A percentile compares a stretch with the other conserved stretches of the same genome.
phyloP scores from a whole-genome alignment of 768 basidiomycete genomes.

The Trametes punicea region DNA sequence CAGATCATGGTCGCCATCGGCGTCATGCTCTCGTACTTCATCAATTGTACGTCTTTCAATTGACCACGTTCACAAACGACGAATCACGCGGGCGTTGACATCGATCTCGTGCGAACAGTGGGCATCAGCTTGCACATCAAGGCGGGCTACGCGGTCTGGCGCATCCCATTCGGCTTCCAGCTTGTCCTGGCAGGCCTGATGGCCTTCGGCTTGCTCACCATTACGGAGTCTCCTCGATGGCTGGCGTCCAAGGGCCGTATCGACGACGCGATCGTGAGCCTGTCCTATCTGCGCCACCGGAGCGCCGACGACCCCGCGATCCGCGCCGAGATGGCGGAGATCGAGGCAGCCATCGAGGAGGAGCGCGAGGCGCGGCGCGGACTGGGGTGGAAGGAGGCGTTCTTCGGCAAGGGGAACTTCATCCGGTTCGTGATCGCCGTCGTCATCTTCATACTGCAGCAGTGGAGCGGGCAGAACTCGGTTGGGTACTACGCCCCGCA shows the following conservation, averaged over 20 bases:
- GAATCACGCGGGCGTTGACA: neutral
- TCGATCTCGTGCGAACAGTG: conserved; percentile 33
- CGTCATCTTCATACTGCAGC: conserved; percentile 74
- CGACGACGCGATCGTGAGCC: conserved; percentile 52
- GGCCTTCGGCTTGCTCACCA: conserved; percentile 62
- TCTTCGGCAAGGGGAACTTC: conserved; percentile 81
- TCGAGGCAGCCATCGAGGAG: conserved; percentile 74
- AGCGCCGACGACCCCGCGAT: conserved; percentile 40
- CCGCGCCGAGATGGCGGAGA: conserved; percentile 69
- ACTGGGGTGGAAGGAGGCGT: conserved; percentile 61
- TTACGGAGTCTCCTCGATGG: conserved; percentile 78
- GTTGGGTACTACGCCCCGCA: conserved; percentile 75
- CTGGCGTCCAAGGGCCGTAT: conserved; percentile 62
- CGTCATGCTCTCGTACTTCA: conserved; percentile 82
- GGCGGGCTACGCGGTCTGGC: conserved; percentile 53
- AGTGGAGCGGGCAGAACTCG: conserved; percentile 84
- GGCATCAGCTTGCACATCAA: conserved; percentile 56
- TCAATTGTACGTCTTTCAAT: conserved; percentile 55
- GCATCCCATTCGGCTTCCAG: conserved; percentile 72
- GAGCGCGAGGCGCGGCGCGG: conserved; percentile 65
- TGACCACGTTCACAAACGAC: neutral
- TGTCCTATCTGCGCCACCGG: conserved; percentile 61
- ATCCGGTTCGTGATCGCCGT: conserved; percentile 82
- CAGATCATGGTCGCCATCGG: conserved; percentile 88
- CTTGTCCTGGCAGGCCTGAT: conserved; percentile 73